These are phyloP conservation scores for Alisma plantagoaquatica DNA, from an alignment of 106 monocot species.

Conservation along the genomic window DNA sequence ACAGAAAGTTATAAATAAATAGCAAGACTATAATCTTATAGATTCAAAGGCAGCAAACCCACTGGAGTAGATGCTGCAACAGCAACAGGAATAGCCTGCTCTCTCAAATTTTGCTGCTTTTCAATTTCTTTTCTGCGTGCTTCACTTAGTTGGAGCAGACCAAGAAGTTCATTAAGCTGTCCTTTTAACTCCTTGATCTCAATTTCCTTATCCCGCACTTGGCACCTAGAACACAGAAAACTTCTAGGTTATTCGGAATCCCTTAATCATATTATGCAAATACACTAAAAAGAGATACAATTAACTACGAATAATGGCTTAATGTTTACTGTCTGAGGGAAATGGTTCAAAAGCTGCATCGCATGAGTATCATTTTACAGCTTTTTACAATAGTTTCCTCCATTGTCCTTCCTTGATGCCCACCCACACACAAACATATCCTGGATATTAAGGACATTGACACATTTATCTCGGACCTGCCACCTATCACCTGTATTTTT, in stretches of 20 bases:
- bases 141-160: slow-evolving; percentile 74
- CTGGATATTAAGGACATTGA: too few relatives aligned
- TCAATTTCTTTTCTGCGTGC: slow-evolving; percentile 67
- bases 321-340: too few relatives aligned
- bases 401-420: too few relatives aligned
- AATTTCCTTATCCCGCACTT: slow-evolving; percentile 58
- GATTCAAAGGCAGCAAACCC: too few relatives aligned
- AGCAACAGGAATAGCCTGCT: slow-evolving; percentile 39
- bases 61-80: slow-evolving; percentile 34
- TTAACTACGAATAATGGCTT: background rate
- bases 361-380: background rate
- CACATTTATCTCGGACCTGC: too few relatives aligned
- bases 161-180: slow-evolving; percentile 70
- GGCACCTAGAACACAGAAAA: slow-evolving; percentile 45
- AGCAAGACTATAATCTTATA: too few relatives aligned
- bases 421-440: too few relatives aligned
- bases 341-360: background rate
- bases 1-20: too few relatives aligned
- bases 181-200: slow-evolving; percentile 81
- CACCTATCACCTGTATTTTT: too few relatives aligned
- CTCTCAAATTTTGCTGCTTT: slow-evolving; percentile 47
- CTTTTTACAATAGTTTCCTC: too few relatives aligned
- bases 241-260: background rate
- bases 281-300: background rate
- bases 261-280: background rate